phyloP scores from a whole-genome alignment of 345 rosid genomes.

The Eucalyptus paniculata region DNA sequence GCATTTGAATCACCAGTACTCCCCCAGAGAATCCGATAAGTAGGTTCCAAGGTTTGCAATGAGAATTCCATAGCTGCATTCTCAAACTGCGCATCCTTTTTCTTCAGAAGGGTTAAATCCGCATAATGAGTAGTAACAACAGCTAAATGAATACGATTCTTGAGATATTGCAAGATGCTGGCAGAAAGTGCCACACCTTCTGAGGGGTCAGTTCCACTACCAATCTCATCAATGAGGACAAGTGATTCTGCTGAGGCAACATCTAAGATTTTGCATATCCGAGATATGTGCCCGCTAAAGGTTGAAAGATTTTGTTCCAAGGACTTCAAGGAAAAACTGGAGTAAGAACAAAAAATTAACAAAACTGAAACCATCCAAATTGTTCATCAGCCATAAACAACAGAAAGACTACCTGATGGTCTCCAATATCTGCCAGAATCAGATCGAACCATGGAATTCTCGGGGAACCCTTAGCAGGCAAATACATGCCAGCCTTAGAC shows the following conservation, averaged over 20 bases:
- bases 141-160: conserved; percentile 42
- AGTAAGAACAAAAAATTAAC: conserved; percentile 17
- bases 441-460: conserved; percentile 94
- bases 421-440: conserved; percentile 90
- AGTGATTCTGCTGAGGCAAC: conserved; percentile 66
- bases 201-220: conserved; percentile 94
- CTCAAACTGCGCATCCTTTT: conserved; percentile 51
- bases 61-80: conserved; percentile 96
- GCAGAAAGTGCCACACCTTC: conserved; percentile 90
- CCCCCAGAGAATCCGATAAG: conserved; percentile 79
- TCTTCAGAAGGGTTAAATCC: conserved; percentile 78
- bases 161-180: conserved; percentile 64
- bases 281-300: conserved; percentile 76
- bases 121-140: conserved; percentile 86
- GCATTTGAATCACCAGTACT: conserved; percentile 82
- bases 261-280: conserved; percentile 62
- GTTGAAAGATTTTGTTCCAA: conserved; percentile 90
- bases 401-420: conserved; percentile 65
- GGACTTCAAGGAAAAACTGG: conserved; percentile 50
- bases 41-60: conserved; percentile 74
- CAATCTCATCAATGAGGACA: conserved; percentile 86
- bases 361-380: conserved; percentile 2
- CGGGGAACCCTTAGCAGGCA: conserved; percentile 71
- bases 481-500: conserved; percentile 87
- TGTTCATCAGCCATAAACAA: conserved; percentile 1